Conservation (phyloP, 192 early-diverging fungal species). For the Anaeromyces robustus region DNA sequence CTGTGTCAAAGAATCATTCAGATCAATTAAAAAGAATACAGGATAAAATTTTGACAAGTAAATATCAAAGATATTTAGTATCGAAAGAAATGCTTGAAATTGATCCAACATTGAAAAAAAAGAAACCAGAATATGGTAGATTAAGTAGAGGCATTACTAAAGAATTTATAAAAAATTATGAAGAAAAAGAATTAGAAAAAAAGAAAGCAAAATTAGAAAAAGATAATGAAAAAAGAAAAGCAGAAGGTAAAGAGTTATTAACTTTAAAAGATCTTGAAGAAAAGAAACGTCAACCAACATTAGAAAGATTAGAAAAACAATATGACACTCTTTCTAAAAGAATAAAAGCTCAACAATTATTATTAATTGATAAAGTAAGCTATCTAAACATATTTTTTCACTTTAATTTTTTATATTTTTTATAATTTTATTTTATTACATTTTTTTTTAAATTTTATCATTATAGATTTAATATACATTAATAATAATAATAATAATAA, state of each 20-base stretch:
- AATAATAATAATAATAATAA: no score
- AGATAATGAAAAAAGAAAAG: neutral
- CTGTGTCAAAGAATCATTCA: slow-evolving; percentile 64
- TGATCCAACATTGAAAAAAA: slow-evolving; percentile 64
- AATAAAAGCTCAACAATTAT: neutral
- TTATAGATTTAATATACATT: no score
- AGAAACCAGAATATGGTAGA: slow-evolving; percentile 28
- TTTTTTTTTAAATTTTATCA: no score
- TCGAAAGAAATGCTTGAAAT: slow-evolving; percentile 51
- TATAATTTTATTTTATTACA: no score
- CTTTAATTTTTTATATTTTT: no score
- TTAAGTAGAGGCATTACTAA: neutral
- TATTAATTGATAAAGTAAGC: neutral
- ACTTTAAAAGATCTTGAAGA: neutral
- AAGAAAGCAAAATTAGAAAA: neutral
- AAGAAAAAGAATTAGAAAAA: neutral
- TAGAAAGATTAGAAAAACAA: neutral
- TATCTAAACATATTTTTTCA: no score
- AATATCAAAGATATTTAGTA: slow-evolving; percentile 69
- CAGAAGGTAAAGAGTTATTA: neutral
- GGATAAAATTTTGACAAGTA: slow-evolving; percentile 69
- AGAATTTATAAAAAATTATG: neutral
- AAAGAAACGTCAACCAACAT: neutral
- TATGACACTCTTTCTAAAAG: neutral
- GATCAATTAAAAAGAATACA: slow-evolving; percentile 61